Evolutionary conservation across 1,284 basidiomycete species (phyloP).

Genomic region (Golubevia pallescens): DNA sequence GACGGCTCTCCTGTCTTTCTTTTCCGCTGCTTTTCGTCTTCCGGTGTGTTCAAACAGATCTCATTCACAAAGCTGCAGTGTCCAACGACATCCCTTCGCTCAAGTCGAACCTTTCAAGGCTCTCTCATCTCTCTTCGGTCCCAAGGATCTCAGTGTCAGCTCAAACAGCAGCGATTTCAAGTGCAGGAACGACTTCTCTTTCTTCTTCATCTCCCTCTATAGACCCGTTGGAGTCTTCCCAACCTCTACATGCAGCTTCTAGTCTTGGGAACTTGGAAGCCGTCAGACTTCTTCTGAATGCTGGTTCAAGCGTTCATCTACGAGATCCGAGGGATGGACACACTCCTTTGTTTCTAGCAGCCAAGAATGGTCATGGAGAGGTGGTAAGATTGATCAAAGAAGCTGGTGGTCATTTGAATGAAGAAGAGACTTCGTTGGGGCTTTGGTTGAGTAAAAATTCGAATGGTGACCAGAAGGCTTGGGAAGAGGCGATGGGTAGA

Average conservation of each 20-base stretch:
- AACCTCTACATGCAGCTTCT: conserved; percentile 34
- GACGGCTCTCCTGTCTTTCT: neutral
- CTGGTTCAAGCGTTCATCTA: conserved; percentile 38
- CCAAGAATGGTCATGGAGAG: conserved; percentile 14
- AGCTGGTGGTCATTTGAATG: conserved; percentile 40
- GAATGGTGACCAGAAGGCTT: no score
- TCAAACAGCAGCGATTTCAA: conserved; percentile 7
- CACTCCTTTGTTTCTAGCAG: conserved; percentile 41
- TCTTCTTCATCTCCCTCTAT: neutral
- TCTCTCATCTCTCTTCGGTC: conserved; percentile 10
- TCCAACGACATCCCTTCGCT: conserved; percentile 24
- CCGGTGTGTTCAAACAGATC: conserved; percentile 12
- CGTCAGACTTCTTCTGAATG: conserved; percentile 27
- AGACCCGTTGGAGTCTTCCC: conserved; percentile 20
- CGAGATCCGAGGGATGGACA: conserved; percentile 16
- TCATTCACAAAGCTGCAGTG: conserved; percentile 32
- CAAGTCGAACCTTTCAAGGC: conserved; percentile 29
- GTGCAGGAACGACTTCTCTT: no score
- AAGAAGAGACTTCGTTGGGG: conserved; percentile 29
- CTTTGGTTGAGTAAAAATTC: neutral
- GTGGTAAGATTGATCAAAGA: conserved; percentile 21
- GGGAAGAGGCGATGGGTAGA: no score
- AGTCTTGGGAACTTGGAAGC: conserved; percentile 16
- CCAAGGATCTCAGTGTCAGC: neutral
- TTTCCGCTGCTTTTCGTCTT: neutral